Base-by-base conservation (phyloP, 306 rosid species). In the Acmispon strigosus region DNA sequence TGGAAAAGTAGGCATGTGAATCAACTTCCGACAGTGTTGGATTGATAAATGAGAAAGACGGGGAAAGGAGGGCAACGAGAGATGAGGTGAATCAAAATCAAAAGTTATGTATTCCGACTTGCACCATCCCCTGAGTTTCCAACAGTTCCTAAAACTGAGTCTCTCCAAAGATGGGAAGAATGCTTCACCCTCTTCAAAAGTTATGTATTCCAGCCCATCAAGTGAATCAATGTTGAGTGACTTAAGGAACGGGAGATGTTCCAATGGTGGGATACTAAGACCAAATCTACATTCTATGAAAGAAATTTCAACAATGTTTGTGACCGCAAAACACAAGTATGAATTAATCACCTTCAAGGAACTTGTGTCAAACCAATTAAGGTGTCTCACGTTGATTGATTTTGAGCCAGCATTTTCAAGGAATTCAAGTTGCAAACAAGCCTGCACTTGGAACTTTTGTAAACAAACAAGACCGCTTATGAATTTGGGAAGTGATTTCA, bases 161-260 rank as follows among this genome's bases (percentile, higher is more conserved):
- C 5, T 4, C 6, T 1, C 2, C 0, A 32, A 32, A 4, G 37
- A 32, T 4, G 2, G 6, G 6, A 32, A 32, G 37, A 32, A 32
- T 4, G 4, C 3, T 32, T 0, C 24, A 2, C 0, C 18, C 2
- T n/a, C 0, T 14, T n/a, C 29, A 51, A 47, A 18, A 16, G 24
- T 14, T 56, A 78, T 51, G 60, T 71, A 13, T 55, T 71, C 42
- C 2, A 78, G 14, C 10, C 0, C 18, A 11, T 0, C 0, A 10
- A 27, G 32, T 27, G 32, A 71, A 6, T 0, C 0, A 2, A 78
- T 5, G 0, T 0, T 0, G 2, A 72, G 39, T 12, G 4, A 0
- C 47, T 72, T 57, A n/a, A 72, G 82, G 14, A 5, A 20, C 2
- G 62, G 62, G 2, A 78, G 48, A 11, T 2, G 13, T 17, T 66